Percentiles rank a stretch among this genome's conserved stretches.
Evolutionary conservation across 164 flowering plant species (phyloP).

Genomic region (Piper longum): DNA sequence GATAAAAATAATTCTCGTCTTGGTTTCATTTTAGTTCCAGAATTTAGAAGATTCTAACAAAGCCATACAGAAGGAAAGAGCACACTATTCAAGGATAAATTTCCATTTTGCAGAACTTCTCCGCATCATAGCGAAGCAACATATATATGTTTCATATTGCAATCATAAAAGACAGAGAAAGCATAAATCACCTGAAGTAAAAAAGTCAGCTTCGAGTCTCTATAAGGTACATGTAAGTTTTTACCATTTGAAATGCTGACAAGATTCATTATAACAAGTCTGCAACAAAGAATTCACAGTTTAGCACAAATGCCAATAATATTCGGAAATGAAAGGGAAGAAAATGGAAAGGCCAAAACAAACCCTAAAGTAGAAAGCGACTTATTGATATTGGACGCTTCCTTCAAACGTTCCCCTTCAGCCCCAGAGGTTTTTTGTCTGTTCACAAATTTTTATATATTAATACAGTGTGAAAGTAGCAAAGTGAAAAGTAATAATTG

Average conservation of each 20-base stretch:
- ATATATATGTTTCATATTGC: too few relatives aligned
- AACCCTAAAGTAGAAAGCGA: slow-evolving; percentile 98
- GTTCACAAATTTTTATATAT: background rate
- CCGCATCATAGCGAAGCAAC: background rate
- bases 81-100: background rate
- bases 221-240: slow-evolving; percentile 88
- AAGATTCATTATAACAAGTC: slow-evolving; percentile 95
- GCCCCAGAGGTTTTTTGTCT: slow-evolving; percentile 99
- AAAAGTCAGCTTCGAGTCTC: slow-evolving; percentile 98
- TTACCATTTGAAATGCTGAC: slow-evolving; percentile 85
- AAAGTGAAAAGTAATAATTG: background rate
- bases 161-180: background rate
- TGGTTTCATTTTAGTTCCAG: background rate
- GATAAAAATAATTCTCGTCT: background rate
- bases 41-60: background rate
- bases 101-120: background rate
- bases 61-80: background rate
- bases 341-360: background rate
- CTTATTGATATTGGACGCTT: slow-evolving; percentile 97
- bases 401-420: slow-evolving; percentile 97
- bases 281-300: slow-evolving; percentile 13
- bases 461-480: background rate
- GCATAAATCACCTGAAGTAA: slow-evolving; percentile 73
- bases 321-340: background rate
- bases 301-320: background rate